Percentiles rank a stretch among this genome's conserved stretches.
Conservation (phyloP, 2,329 filamentous ascomycete genomes). For the Xylaria sp. region DNA sequence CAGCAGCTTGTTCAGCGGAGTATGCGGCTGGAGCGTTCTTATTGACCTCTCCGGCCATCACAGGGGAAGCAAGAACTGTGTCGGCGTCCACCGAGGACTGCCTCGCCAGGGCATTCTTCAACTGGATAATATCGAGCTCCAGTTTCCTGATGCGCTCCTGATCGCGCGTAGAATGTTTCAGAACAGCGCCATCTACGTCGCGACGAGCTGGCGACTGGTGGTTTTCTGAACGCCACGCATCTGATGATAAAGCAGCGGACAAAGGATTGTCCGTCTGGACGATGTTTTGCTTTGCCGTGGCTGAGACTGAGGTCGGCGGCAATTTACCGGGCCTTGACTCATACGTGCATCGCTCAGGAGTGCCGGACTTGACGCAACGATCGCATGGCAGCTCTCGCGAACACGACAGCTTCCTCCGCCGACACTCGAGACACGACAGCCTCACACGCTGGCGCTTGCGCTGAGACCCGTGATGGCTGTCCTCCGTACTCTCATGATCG, state of each 20-base stretch:
- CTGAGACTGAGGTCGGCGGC: conserved; percentile 20
- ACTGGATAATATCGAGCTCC: conserved; percentile 54
- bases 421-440: conserved; percentile 56
- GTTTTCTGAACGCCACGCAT: conserved; percentile 21
- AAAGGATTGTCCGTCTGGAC: conserved; percentile 43
- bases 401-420: conserved; percentile 56
- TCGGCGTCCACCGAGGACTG: conserved; percentile 47
- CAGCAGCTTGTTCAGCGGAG: conserved; percentile 24
- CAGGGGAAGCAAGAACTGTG: conserved; percentile 44
- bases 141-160: conserved; percentile 55
- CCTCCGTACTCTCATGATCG: conserved; percentile 28
- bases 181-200: conserved; percentile 31
- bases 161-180: conserved; percentile 42
- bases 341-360: conserved; percentile 54
- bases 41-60: conserved; percentile 41
- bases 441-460: conserved; percentile 56
- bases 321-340: conserved; percentile 42
- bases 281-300: conserved; percentile 40
- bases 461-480: conserved; percentile 34
- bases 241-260: conserved; percentile 34
- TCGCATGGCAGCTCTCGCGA: conserved; percentile 58
- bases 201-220: conserved; percentile 35
- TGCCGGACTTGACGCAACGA: conserved; percentile 57
- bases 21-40: conserved; percentile 34
- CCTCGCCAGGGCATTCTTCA: conserved; percentile 48